Evolutionary conservation across 2,329 filamentous ascomycete genomes (phyloP).

Genomic region (Alternaria sp.): DNA sequence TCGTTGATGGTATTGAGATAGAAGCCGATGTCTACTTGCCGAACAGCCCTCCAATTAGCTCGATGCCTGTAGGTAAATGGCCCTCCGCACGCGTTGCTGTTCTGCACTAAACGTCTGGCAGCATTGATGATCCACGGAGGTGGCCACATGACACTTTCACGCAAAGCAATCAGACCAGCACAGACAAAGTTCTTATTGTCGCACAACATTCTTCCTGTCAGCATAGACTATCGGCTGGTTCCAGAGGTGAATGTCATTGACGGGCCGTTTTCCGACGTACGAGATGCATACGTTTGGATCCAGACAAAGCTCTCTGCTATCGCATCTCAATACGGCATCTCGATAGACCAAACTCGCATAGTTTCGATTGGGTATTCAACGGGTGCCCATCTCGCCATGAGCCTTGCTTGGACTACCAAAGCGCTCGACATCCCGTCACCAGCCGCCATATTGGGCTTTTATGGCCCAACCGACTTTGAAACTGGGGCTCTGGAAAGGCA

Average conservation of each 20-base stretch:
- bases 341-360: constrained; percentile 1
- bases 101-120: constrained; percentile 19
- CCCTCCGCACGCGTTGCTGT: neutral
- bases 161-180: constrained; percentile 45
- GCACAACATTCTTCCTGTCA: constrained; percentile 55
- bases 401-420: constrained; percentile 6
- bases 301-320: neutral
- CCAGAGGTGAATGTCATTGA: constrained; percentile 55
- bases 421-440: neutral
- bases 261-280: constrained; percentile 56
- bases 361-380: constrained; percentile 3
- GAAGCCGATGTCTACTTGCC: constrained; percentile 47
- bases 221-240: constrained; percentile 59
- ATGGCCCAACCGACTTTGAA: constrained; percentile 6
- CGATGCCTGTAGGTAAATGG: constrained; percentile 14
- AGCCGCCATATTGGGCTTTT: constrained; percentile 3
- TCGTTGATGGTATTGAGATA: constrained; percentile 13
- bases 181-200: constrained; percentile 51
- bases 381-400: constrained; percentile 7
- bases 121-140: constrained; percentile 57
- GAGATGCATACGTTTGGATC: constrained; percentile 35
- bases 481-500: constrained; percentile 1
- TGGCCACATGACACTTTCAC: constrained; percentile 50
- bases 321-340: neutral
- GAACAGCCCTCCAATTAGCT: neutral